Evolutionary conservation across 2,329 filamentous ascomycete genomes (phyloP).

Genomic region (Microcera coccophila): DNA sequence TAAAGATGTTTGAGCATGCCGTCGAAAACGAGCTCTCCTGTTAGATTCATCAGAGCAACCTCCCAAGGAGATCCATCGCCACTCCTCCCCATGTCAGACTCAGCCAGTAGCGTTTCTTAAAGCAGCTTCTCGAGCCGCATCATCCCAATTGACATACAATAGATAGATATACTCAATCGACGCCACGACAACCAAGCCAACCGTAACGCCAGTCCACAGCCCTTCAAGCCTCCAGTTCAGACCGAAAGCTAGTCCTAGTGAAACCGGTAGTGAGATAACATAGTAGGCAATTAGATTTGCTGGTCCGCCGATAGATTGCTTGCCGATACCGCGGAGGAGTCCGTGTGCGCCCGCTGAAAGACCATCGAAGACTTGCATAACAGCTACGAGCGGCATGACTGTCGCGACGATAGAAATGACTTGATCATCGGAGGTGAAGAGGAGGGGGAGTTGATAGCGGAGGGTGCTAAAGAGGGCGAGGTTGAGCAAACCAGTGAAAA

Average conservation of each 20-base stretch:
- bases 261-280: constrained; percentile 76
- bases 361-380: constrained; percentile 88
- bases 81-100: too few relatives aligned
- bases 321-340: constrained; percentile 78
- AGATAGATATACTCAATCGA: constrained; percentile 53
- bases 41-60: too few relatives aligned
- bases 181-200: constrained; percentile 61
- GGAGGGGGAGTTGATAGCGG: constrained; percentile 67
- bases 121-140: constrained; percentile 51
- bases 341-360: constrained; percentile 77
- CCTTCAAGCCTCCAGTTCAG: constrained; percentile 73
- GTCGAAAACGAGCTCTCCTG: too few relatives aligned
- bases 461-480: constrained; percentile 64
- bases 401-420: constrained; percentile 65
- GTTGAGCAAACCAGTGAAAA: constrained; percentile 75
- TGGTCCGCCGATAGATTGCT: constrained; percentile 86
- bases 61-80: too few relatives aligned
- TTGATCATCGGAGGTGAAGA: constrained; percentile 72
- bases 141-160: constrained; percentile 50
- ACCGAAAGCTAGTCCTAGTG: constrained; percentile 73
- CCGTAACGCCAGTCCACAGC: constrained; percentile 73
- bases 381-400: constrained; percentile 75
- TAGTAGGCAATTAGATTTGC: constrained; percentile 87
- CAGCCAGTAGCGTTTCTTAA: constrained; percentile 46
- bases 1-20: too few relatives aligned